These are phyloP conservation scores for Auxenochlorella pyrenoidosa DNA, from an alignment of 139 green algal species.

Conservation along the genomic window DNA sequence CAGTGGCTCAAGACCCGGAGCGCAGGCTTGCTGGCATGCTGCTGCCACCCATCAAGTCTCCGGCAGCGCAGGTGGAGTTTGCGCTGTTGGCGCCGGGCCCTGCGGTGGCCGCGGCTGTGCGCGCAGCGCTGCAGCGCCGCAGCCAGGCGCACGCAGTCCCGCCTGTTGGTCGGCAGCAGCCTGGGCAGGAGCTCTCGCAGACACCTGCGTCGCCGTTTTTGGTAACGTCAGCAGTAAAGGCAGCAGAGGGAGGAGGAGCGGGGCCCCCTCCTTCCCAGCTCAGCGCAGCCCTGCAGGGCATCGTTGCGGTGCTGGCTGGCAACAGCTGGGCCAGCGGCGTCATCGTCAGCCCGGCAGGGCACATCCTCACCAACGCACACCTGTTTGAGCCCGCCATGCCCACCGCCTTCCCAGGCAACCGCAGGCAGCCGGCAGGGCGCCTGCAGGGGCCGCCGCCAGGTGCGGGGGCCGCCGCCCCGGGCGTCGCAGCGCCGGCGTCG, in stretches of 20 bases:
- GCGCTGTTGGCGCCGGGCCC: slow-evolving; percentile 9
- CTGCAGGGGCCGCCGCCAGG: background rate
- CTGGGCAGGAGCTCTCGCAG: background rate
- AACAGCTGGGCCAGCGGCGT: slow-evolving; percentile 76
- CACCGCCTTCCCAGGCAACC: background rate
- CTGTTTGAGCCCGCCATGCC: slow-evolving; percentile 50
- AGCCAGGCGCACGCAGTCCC: background rate
- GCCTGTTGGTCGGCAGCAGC: background rate
- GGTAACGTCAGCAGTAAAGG: background rate
- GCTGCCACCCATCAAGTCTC: slow-evolving; percentile 51
- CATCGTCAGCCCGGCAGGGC: slow-evolving; percentile 55
- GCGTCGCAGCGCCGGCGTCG: background rate
- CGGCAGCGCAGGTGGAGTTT: slow-evolving; percentile 54
- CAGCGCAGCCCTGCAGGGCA: background rate
- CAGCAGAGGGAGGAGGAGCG: background rate
- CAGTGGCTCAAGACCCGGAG: background rate
- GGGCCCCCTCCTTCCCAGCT: background rate
- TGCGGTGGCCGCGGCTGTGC: background rate
- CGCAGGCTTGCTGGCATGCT: slow-evolving; percentile 53
- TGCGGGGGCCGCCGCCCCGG: background rate
- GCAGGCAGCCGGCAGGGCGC: background rate
- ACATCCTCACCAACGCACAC: slow-evolving; percentile 88
- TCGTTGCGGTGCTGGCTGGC: slow-evolving; percentile 24
- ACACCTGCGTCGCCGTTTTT: background rate
- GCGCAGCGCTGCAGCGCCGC: background rate